Conservation (phyloP, 352 stramenopile genomes). For the Stramenopiles sp. region DNA sequence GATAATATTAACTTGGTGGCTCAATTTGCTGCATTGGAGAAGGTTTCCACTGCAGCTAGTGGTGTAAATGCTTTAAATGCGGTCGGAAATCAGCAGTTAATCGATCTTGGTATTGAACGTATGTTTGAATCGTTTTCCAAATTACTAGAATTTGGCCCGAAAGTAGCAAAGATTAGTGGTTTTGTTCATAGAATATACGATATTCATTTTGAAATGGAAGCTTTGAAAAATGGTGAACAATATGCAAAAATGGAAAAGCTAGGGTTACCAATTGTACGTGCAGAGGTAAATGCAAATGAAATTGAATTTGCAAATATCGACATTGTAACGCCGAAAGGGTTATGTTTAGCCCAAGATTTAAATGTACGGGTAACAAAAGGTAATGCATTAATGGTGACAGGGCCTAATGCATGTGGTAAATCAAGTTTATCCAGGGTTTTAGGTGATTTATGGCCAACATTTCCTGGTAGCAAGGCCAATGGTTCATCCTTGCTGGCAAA, state of each 20-base stretch:
- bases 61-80: neutral
- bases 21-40: neutral
- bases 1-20: neutral
- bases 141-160: neutral
- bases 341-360: neutral
- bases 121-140: neutral
- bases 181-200: neutral
- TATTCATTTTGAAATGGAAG: neutral
- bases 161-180: neutral
- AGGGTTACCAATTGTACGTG: too few relatives aligned
- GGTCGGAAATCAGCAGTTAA: neutral
- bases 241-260: neutral
- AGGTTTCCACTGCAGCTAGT: neutral
- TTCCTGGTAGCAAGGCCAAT: neutral
- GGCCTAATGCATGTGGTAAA: neutral
- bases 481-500: neutral
- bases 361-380: neutral
- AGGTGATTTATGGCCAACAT: neutral
- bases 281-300: neutral
- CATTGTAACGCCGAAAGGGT: neutral
- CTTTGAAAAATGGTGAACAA: neutral
- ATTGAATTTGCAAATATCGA: neutral
- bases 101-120: too few relatives aligned
- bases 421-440: neutral
- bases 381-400: neutral